Base-by-base conservation (phyloP, 2,329 filamentous ascomycete genomes). In the Xylariales sp. region DNA sequence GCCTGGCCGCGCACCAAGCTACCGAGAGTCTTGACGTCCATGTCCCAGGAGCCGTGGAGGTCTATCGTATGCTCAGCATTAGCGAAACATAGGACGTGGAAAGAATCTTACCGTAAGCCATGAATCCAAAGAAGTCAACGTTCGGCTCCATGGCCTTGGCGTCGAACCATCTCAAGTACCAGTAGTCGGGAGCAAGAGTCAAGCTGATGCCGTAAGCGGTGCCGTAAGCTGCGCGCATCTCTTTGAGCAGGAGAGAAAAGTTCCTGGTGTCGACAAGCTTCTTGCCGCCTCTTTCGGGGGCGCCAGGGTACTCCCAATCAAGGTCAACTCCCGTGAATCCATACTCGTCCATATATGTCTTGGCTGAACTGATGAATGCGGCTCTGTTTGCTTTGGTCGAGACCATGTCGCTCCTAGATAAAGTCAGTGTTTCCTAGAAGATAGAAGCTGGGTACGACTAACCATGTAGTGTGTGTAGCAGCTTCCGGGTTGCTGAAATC, bases 241-340 rank as follows among this genome's bases (percentile, higher is more conserved):
- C 62, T 11, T 55, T 45, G 1, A 69, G 37, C 0, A 69, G 49
- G 1, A 40, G 15, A 0, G 61, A 57, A 14, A 63, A 58, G 45
- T 72, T 71, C 2, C 42, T 41, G 0, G 49, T 61, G 44, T 74
- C 69, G 1, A 28, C 55, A 10, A 8, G 35, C 2, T 48, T 45
- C 0, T 46, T 44, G 0, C 69, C 69, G 6, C 63, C 64, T 0
- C 67, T 57, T 4, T 60, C 57, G 6, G 47, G 28, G 3, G 49
- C 51, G 0, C 34, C 63, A 0, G 69, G 69, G 41, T 65, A 71
- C 38, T 73, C 67, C 70, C 69, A 73, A 43, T 73, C 67, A 0
- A 73, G 42, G 41, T 74, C 69, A 3, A 66, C 56, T 2, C 70
- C 68, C 8, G 64, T 52, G 40, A 70, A 70, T 3, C 59, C 60